phyloP scores from a whole-genome alignment of 2,329 filamentous ascomycete genomes.

The Fusarium compactum region DNA sequence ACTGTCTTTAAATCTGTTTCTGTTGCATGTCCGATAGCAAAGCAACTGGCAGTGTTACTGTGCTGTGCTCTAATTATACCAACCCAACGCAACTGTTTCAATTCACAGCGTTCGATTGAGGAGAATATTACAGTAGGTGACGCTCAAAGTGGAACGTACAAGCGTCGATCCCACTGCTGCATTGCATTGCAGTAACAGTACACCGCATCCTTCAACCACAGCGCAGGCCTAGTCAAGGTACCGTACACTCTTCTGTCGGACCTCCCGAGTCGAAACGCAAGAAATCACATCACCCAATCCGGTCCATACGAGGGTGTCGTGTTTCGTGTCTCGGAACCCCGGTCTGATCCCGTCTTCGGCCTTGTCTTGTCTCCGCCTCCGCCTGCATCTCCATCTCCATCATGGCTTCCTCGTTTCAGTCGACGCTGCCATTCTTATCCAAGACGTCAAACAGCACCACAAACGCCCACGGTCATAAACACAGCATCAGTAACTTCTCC shows the following conservation, averaged over 20 bases:
- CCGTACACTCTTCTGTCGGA: constrained; percentile 25
- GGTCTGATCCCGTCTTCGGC: constrained; percentile 27
- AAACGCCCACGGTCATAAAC: constrained; percentile 48
- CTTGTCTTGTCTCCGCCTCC: constrained; percentile 13
- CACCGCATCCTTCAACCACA: constrained; percentile 41
- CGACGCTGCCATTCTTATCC: constrained; percentile 58
- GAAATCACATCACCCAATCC: constrained; percentile 29
- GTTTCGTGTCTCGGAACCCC: constrained; percentile 33
- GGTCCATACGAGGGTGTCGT: constrained; percentile 40
- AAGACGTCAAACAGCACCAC: constrained; percentile 48
- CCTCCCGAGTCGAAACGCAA: constrained; percentile 32
- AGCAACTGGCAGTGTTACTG: constrained; percentile 6
- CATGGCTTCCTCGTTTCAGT: constrained; percentile 49
- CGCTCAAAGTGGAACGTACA: constrained; percentile 37
- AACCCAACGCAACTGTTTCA: constrained; percentile 10
- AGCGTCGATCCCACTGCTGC: constrained; percentile 36
- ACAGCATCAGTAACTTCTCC: constrained; percentile 51
- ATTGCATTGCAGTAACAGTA: constrained; percentile 33
- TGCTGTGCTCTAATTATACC: not conserved
- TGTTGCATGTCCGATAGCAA: constrained; percentile 6
- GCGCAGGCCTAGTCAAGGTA: not conserved
- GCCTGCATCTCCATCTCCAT: constrained; percentile 13
- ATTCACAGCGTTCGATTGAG: constrained; percentile 9
- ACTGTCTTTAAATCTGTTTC: constrained; percentile 38
- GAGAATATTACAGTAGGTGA: constrained; percentile 27